These are phyloP conservation scores for Pleurozium schreberi DNA, from an alignment of 225 moss, liverwort and hornwort species.

Conservation along the genomic window DNA sequence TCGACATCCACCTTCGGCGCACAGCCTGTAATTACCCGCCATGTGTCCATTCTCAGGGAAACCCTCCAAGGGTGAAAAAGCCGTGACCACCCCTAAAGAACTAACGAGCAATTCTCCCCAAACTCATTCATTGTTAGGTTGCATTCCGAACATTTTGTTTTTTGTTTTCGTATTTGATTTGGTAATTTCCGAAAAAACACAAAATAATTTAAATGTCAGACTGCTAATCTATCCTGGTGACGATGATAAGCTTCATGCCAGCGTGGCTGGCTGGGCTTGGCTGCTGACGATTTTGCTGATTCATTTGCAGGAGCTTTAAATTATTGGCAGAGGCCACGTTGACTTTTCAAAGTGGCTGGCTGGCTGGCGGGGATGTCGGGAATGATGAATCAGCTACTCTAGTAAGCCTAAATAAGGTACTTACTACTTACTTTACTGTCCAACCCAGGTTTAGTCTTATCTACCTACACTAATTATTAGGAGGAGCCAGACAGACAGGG, in stretches of 20 bases:
- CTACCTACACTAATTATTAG: neutral
- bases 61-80: no score
- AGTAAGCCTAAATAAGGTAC: no score
- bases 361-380: neutral
- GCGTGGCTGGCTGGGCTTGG: neutral
- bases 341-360: no score
- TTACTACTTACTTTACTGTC: no score
- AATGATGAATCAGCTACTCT: neutral
- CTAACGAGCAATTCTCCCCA: fast-evolving
- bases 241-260: neutral
- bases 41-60: no score
- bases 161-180: neutral
- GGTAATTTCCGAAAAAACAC: neutral
- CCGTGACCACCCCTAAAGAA: no score
- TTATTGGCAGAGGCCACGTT: no score
- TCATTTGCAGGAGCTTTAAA: neutral
- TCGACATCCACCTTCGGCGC: no score
- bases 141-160: neutral
- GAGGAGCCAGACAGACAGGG: no score
- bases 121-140: neutral
- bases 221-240: neutral
- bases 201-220: no score
- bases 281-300: neutral
- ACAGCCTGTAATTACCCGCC: no score
- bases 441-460: neutral